Evolutionary conservation across 352 stramenopile genomes (phyloP).

Genomic region (Albugo candida): DNA sequence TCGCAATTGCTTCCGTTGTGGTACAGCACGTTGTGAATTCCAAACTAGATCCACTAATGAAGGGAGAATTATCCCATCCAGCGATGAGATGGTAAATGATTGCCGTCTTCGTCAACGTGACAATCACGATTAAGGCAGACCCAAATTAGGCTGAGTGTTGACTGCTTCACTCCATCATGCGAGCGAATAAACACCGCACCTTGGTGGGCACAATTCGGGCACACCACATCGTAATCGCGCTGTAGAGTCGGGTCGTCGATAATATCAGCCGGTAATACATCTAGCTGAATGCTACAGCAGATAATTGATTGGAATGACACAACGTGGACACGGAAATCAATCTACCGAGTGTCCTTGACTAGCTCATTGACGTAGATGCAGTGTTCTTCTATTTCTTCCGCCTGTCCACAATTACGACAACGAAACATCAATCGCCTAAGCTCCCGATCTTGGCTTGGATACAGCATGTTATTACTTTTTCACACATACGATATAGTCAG

Average conservation of each 20-base stretch:
- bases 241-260: constrained; percentile 79
- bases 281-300: constrained; percentile 39
- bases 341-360: constrained; percentile 73
- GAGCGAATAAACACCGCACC: constrained; percentile 76
- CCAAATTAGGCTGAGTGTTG: constrained; percentile 74
- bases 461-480: constrained; percentile 81
- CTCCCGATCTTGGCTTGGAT: constrained; percentile 76
- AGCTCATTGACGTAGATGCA: constrained; percentile 86
- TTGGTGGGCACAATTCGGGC: constrained; percentile 55
- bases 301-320: background rate
- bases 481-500: background rate
- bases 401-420: constrained; percentile 73
- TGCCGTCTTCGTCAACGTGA: constrained; percentile 67
- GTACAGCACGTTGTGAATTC: too few relatives aligned
- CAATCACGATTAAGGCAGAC: constrained; percentile 79
- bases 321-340: background rate
- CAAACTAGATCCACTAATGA: background rate
- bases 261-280: constrained; percentile 67
- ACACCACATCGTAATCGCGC: constrained; percentile 71
- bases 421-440: constrained; percentile 69
- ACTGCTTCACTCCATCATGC: constrained; percentile 76
- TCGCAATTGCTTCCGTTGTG: too few relatives aligned
- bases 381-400: constrained; percentile 72
- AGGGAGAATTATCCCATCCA: constrained; percentile 54
- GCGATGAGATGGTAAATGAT: constrained; percentile 63